Evolutionary conservation across 768 basidiomycete species (phyloP).

Genomic region (Xerocomus brunneocitrinus): DNA sequence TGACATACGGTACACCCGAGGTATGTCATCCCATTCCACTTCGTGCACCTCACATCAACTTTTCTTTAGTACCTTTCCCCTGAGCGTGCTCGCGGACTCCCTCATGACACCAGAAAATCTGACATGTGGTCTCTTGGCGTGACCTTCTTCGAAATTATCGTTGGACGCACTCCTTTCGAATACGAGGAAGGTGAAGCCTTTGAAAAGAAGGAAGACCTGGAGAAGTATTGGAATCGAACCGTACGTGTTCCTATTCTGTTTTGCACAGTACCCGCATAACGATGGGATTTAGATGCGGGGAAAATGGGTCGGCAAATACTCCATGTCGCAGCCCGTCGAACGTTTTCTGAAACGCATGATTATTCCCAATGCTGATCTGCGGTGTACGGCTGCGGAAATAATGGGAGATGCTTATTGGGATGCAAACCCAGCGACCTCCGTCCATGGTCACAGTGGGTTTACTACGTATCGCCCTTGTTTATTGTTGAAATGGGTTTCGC

Average conservation of each 20-base stretch:
- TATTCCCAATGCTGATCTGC: constrained; percentile 73
- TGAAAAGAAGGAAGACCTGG: constrained; percentile 71
- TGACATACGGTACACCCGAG: constrained; percentile 90
- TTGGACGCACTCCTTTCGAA: constrained; percentile 92
- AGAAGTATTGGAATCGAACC: constrained; percentile 84
- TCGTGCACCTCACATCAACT: not conserved
- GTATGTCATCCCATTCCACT: constrained; percentile 34
- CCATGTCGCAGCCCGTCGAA: constrained; percentile 64
- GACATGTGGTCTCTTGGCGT: constrained; percentile 85
- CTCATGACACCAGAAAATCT: constrained; percentile 91
- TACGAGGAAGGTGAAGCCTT: constrained; percentile 75
- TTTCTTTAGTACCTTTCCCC: constrained; percentile 77
- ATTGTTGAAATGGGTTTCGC: not conserved
- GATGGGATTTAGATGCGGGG: constrained; percentile 52
- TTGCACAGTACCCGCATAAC: not conserved
- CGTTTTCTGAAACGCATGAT: constrained; percentile 73
- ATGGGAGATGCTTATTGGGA: constrained; percentile 69
- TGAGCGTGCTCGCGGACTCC: constrained; percentile 80
- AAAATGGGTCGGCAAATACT: constrained; percentile 71
- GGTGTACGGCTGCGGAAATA: constrained; percentile 64
- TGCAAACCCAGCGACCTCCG: constrained; percentile 24
- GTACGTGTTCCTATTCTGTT: constrained; percentile 34
- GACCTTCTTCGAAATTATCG: constrained; percentile 91
- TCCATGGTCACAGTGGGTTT: constrained; percentile 40
- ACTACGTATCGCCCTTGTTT: constrained; percentile 3